Conservation (phyloP, 768 basidiomycete genomes). For the Lactarius deliciosus region DNA sequence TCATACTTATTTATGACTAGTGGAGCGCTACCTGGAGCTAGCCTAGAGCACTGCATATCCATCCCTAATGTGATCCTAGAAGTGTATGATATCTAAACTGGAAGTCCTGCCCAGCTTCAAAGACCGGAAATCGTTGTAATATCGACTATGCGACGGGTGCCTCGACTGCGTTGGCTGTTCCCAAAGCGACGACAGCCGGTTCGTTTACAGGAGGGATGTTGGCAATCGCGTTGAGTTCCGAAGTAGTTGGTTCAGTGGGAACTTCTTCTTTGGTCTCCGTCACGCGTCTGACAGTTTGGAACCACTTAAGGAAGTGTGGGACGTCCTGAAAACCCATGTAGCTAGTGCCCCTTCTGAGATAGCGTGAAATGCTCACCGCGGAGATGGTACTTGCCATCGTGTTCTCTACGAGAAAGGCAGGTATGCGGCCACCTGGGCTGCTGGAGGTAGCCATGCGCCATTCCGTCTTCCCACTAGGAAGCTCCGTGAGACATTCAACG, state of each 20-base stretch:
- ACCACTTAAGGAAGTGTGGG: slow-evolving; percentile 69
- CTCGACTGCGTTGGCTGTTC: background rate
- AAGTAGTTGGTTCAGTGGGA: background rate
- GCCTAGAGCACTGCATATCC: slow-evolving; percentile 54
- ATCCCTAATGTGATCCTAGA: background rate
- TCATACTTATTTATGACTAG: slow-evolving; percentile 39
- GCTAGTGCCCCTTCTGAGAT: background rate
- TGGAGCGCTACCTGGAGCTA: slow-evolving; percentile 84
- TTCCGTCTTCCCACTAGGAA: slow-evolving; percentile 62
- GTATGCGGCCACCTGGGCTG: slow-evolving; percentile 67
- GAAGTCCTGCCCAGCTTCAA: background rate
- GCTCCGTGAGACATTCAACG: slow-evolving; percentile 64
- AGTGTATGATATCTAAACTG: background rate
- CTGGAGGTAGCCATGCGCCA: slow-evolving; percentile 83
- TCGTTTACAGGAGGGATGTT: background rate
- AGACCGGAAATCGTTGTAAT: background rate
- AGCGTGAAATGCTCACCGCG: slow-evolving; percentile 42
- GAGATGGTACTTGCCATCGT: slow-evolving; percentile 64
- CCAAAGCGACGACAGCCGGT: background rate
- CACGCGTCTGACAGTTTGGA: slow-evolving; percentile 40
- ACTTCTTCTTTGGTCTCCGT: slow-evolving; percentile 2
- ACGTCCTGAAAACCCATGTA: slow-evolving; percentile 54
- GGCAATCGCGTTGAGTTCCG: background rate
- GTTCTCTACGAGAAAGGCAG: slow-evolving; percentile 59
- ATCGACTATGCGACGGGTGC: slow-evolving; percentile 1